Conservation (phyloP, 176 grass and related monocot species). For the Carex littledalei region DNA sequence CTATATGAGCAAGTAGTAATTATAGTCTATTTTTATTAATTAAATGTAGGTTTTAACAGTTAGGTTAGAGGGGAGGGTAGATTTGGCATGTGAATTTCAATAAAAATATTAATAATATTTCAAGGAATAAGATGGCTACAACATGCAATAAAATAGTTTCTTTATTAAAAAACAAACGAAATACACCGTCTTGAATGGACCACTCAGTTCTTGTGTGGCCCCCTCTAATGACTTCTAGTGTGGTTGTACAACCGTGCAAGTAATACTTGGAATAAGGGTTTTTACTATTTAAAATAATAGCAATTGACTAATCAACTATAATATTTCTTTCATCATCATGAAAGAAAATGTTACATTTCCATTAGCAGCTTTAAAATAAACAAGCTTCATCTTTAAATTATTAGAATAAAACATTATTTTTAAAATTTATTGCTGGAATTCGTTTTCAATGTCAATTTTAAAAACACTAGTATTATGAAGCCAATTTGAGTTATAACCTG, state of each 20-base stretch:
- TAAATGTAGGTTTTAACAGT: not conserved
- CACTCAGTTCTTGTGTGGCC: not conserved
- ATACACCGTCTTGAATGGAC: not conserved
- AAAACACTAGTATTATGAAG: not conserved
- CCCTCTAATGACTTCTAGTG: not conserved
- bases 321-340: not conserved
- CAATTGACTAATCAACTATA: not conserved
- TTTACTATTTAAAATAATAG: not conserved
- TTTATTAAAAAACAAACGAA: not conserved
- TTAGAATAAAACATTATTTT: not conserved
- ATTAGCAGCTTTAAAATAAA: not conserved
- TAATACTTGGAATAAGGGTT: not conserved
- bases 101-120: not conserved
- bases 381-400: not conserved
- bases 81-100: slow-evolving; percentile 13
- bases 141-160: not conserved
- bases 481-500: not conserved
- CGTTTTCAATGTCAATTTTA: not conserved
- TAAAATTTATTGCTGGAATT: not conserved
- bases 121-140: not conserved
- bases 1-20: not conserved
- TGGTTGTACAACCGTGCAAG: not conserved
- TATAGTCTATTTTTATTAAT: not conserved
- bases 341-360: not conserved
- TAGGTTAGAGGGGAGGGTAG: not conserved